Percentiles rank a stretch among this genome's conserved stretches.
Conservation (phyloP, 768 basidiomycete species). For the Tubosaeta brunneosetosa region DNA sequence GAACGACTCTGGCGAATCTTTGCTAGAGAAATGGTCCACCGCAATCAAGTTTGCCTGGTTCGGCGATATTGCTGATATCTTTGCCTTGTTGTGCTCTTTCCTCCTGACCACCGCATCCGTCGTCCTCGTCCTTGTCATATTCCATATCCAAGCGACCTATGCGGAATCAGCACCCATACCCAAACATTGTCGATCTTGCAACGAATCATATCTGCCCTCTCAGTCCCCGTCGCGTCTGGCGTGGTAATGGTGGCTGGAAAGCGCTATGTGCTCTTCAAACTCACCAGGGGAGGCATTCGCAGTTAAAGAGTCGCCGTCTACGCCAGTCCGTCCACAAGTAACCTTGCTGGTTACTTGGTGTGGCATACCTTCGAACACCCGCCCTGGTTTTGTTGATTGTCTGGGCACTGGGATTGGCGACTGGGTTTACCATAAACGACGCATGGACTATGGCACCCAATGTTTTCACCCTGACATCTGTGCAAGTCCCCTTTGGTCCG, state of each 20-base stretch:
- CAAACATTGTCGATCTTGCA: background rate
- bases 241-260: conserved; percentile 13
- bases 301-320: conserved; percentile 13
- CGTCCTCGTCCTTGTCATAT: background rate
- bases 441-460: conserved; percentile 9
- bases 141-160: background rate
- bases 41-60: background rate
- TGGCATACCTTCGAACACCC: conserved; percentile 4
- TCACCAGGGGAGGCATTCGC: conserved; percentile 10
- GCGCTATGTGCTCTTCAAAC: conserved; percentile 16
- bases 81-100: conserved; percentile 6
- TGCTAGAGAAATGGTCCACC: background rate
- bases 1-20: background rate
- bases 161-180: background rate
- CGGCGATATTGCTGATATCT: conserved; percentile 4
- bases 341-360: conserved; percentile 6
- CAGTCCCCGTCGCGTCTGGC: conserved; percentile 8
- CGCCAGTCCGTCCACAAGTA: conserved; percentile 6
- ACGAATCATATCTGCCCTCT: conserved; percentile 4
- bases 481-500: background rate
- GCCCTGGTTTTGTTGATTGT: conserved; percentile 6
- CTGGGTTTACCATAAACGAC: conserved; percentile 9
- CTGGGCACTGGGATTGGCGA: conserved; percentile 13
- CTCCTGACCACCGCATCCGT: background rate
- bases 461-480: background rate